Conservation (phyloP, 495 filamentous ascomycete species). For the Pseudoneurospora amorphoporcata region DNA sequence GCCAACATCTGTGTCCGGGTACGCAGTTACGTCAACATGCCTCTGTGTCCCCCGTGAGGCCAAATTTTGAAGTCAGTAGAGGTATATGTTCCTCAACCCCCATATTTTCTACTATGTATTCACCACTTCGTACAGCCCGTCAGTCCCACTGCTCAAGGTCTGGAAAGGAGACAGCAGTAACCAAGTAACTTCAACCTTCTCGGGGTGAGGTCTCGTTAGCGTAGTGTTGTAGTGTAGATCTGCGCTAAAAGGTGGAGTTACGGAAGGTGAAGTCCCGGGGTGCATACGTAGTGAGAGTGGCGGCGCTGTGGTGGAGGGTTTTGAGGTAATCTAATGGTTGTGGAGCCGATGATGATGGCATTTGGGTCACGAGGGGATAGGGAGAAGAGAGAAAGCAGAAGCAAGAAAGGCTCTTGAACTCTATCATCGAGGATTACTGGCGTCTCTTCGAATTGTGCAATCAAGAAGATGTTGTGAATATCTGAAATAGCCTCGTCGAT, state of each 20-base stretch:
- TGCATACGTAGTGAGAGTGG: not conserved
- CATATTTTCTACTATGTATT: no score
- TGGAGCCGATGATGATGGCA: not conserved
- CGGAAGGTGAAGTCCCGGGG: not conserved
- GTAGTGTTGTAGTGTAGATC: not conserved
- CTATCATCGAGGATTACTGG: not conserved
- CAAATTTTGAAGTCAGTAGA: no score
- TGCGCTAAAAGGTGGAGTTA: not conserved
- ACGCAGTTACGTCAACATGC: no score
- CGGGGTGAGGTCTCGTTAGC: not conserved
- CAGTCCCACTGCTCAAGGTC: no score
- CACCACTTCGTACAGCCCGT: no score
- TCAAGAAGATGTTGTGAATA: not conserved
- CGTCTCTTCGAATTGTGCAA: not conserved
- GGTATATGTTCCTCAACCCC: no score
- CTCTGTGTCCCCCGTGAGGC: no score
- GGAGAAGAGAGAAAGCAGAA: not conserved
- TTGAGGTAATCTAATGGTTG: not conserved
- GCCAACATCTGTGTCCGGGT: no score
- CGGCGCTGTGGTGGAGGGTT: not conserved
- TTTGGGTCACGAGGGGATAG: not conserved
- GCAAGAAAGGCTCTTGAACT: not conserved
- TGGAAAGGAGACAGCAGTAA: not conserved
- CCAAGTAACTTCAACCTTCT: not conserved
- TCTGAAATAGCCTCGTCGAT: not conserved